Evolutionary conservation across 148 eudicot species (phyloP), one percentile per base, ranked within the genome.

Genomic region (Chenopodium formosanum): DNA sequence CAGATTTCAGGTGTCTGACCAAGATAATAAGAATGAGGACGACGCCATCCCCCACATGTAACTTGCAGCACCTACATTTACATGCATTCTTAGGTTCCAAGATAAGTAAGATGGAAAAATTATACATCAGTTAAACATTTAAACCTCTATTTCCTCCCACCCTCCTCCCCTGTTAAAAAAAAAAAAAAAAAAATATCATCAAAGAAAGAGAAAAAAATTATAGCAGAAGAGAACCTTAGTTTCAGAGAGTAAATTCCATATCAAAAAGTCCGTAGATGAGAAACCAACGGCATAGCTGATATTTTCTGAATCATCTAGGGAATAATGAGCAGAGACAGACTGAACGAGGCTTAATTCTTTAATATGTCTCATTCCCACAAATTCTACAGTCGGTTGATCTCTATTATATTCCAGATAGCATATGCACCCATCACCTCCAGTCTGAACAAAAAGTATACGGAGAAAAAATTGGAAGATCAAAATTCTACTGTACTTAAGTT

Each of bases 341-440:
- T 88, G 89, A 48, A 96, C 81, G 46, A 90, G 83, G 82, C 94
- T 94, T 82, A 96, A 79, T 84, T 96, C 99, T 86, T 91, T 96
- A 31, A 88, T 88, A 87, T 89, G 95, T 84, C 91, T 96, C 98
- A 96, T 92, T 80, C 99, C 99, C 82, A 89, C 88, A 83, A 96
- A 96, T 72, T 92, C 98, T 88, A 94, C 79, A 66, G 56, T 90
- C 64, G 80, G 84, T 48, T 71, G 85, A 73, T 84, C 88, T 83
- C 82, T 83, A 71, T 87, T 88, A 86, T 94, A 90, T 80, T 92
- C 94, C 84, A 96, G 84, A 85, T 91, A 89, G 92, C 99, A 96
- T 80, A 94, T 92, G 90, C 99, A 96, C 76, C 99, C 98, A 94
- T 96, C 99, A 83, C 89, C 97, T 86, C 99, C 99, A 66, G 95